A percentile compares a stretch with the other conserved stretches of the same genome.
These are phyloP conservation scores for Leishmania lainsoni DNA, from an alignment of 208 protist species.

Conservation along the genomic window DNA sequence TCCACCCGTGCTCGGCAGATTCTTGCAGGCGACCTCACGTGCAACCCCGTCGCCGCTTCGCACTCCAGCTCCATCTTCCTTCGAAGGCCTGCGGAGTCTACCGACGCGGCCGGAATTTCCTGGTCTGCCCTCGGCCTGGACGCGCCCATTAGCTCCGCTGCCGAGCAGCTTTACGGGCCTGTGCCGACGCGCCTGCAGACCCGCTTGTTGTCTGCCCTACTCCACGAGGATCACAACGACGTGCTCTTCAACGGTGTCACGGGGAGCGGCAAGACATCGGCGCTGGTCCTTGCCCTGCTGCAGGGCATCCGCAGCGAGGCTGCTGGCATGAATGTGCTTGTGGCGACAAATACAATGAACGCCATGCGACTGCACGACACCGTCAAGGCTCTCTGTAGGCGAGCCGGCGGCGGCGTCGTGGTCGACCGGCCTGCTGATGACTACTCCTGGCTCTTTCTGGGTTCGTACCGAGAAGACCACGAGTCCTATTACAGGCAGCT, in stretches of 20 bases:
- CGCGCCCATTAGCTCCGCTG: conserved; percentile 41
- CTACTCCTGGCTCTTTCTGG: conserved; percentile 73
- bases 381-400: conserved; percentile 52
- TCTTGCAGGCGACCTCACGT: conserved; percentile 45
- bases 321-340: conserved; percentile 75
- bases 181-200: conserved; percentile 69
- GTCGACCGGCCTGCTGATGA: conserved; percentile 68
- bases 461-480: conserved; percentile 56
- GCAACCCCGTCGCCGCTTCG: conserved; percentile 1
- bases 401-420: conserved; percentile 44
- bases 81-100: conserved; percentile 21
- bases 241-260: conserved; percentile 82
- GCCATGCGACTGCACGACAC: conserved; percentile 67
- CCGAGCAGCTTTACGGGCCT: conserved; percentile 45
- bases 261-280: conserved; percentile 79
- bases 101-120: conserved; percentile 39
- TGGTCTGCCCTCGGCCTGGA: conserved; percentile 69
- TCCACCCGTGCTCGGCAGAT: conserved; percentile 41
- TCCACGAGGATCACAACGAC: conserved; percentile 88
- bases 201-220: conserved; percentile 66
- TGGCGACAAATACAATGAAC: conserved; percentile 63
- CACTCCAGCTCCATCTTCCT: background rate
- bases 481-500: conserved; percentile 56
- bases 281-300: conserved; percentile 73
- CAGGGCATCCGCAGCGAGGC: conserved; percentile 71